Evolutionary conservation across 495 filamentous ascomycete species (phyloP).

Genomic region (Trichoderma virens): DNA sequence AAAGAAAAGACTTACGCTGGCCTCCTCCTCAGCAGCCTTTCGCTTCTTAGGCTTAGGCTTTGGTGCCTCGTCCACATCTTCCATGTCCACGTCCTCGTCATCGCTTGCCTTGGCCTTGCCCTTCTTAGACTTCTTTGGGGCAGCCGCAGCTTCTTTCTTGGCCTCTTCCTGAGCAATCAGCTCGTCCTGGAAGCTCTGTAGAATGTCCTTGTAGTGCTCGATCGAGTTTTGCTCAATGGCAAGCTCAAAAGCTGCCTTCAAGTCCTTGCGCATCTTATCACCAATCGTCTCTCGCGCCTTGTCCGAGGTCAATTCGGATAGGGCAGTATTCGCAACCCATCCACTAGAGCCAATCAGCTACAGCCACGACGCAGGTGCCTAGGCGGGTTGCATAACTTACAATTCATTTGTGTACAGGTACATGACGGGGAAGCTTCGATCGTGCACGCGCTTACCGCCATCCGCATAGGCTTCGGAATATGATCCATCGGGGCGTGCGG

Average conservation of each 20-base stretch:
- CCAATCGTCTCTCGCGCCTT: slow-evolving; percentile 54
- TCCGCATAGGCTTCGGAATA: slow-evolving; percentile 78
- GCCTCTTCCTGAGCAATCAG: slow-evolving; percentile 48
- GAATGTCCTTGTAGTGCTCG: slow-evolving; percentile 66
- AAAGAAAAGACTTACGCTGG: slow-evolving; percentile 46
- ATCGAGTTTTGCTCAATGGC: slow-evolving; percentile 65
- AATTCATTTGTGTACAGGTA: slow-evolving; percentile 92
- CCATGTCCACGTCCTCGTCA: slow-evolving; percentile 59
- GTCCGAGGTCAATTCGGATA: slow-evolving; percentile 64
- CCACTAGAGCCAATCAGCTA: slow-evolving; percentile 43
- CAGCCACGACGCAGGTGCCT: neutral
- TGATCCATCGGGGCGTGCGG: slow-evolving; percentile 67
- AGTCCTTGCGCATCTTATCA: slow-evolving; percentile 65
- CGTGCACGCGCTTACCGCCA: slow-evolving; percentile 69
- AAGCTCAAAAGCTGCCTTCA: slow-evolving; percentile 65
- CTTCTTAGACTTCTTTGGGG: slow-evolving; percentile 61
- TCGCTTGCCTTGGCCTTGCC: slow-evolving; percentile 29
- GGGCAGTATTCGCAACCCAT: slow-evolving; percentile 75
- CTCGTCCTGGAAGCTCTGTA: slow-evolving; percentile 55
- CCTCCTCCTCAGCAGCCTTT: slow-evolving; percentile 55
- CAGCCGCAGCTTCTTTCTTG: slow-evolving; percentile 55
- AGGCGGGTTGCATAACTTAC: slow-evolving; percentile 46
- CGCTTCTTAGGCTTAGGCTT: slow-evolving; percentile 57
- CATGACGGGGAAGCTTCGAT: slow-evolving; percentile 88
- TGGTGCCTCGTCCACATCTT: slow-evolving; percentile 62